Base-by-base conservation (phyloP, 805 yeast genomes). In the Metschnikowia corniflorae region DNA sequence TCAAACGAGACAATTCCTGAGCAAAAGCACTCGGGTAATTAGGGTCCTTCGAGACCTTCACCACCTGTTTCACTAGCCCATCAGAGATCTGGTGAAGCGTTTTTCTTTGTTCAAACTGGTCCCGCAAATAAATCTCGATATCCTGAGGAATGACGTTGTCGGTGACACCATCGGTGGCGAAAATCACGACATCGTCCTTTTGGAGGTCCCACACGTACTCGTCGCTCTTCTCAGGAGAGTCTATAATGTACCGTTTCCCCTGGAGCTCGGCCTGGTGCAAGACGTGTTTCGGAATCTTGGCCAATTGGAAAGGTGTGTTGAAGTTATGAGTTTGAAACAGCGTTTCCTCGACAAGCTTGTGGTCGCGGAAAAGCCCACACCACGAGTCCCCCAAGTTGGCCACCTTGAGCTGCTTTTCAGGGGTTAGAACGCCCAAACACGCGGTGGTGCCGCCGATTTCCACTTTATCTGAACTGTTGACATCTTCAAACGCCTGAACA, bases 311-410 rank as follows among this genome's bases (percentile, higher is more conserved):
- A 1, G 97, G 97, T 1, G 96, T 91, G 58, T 89, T 88, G 67
- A 88, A 88, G 30, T 78, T 85, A 51, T 86, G 91, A 1, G 87
- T 79, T 66, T 88, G 96, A 45, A 83, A 80, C 43, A 68, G 69
- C 0, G 95, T 84, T 50, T 82, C 80, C 26, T 73, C 60, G 2
- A 83, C 69, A 31, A 88, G 65, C 50, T 73, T 65, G 38, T 70
- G 69, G 40, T 77, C 65, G 46, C 98, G 70, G 55, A 88, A 84
- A 3, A 89, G 76, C 13, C 95, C 89, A 58, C 86, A 86, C 82
- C 96, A 93, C 5, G 97, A 88, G 59, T 91, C 98, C 8, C 98
- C 98, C 36, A 91, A 62, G 53, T 93, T 91, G 7, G 91, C 82
- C 0, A 86, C 81, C 28, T 66, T 62, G 24, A 91, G 56, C 20